Conservation (phyloP, 441 rosid genomes). For the Capsella rubella region DNA sequence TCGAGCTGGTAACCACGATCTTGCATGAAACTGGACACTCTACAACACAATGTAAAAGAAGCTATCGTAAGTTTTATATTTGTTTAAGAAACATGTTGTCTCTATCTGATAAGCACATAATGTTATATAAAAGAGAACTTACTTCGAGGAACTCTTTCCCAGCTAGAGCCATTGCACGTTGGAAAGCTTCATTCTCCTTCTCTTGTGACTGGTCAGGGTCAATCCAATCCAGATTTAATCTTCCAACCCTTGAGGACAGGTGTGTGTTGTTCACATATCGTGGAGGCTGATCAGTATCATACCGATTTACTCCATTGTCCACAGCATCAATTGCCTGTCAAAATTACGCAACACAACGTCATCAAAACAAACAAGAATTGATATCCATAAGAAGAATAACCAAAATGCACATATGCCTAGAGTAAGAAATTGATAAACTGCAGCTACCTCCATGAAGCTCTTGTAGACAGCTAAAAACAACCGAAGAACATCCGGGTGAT, state of each 20-base stretch:
- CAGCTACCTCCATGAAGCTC: slow-evolving; percentile 84
- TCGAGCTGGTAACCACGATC: slow-evolving; percentile 90
- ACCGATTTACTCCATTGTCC: slow-evolving; percentile 87
- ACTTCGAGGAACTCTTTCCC: slow-evolving; percentile 89
- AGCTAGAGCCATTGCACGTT: slow-evolving; percentile 75
- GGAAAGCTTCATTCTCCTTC: slow-evolving; percentile 90
- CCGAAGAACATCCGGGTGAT: slow-evolving; percentile 78
- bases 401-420: not conserved
- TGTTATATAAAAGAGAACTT: slow-evolving; percentile 39
- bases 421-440: not conserved
- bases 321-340: slow-evolving; percentile 84
- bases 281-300: slow-evolving; percentile 86
- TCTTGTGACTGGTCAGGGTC: slow-evolving; percentile 91
- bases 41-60: slow-evolving; percentile 41
- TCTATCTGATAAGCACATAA: not conserved
- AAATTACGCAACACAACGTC: slow-evolving; percentile 1
- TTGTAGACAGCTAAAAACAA: slow-evolving; percentile 82
- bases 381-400: not conserved
- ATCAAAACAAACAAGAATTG: not conserved
- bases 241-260: slow-evolving; percentile 86
- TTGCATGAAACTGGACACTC: slow-evolving; percentile 75
- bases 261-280: slow-evolving; percentile 86
- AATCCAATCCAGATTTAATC: slow-evolving; percentile 88
- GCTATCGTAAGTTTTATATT: not conserved
- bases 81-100: slow-evolving; percentile 7